A percentile compares a stretch with the other conserved stretches of the same genome.
Evolutionary conservation across 2,329 filamentous ascomycete species (phyloP).

Genomic region (Nothopassalora personata): DNA sequence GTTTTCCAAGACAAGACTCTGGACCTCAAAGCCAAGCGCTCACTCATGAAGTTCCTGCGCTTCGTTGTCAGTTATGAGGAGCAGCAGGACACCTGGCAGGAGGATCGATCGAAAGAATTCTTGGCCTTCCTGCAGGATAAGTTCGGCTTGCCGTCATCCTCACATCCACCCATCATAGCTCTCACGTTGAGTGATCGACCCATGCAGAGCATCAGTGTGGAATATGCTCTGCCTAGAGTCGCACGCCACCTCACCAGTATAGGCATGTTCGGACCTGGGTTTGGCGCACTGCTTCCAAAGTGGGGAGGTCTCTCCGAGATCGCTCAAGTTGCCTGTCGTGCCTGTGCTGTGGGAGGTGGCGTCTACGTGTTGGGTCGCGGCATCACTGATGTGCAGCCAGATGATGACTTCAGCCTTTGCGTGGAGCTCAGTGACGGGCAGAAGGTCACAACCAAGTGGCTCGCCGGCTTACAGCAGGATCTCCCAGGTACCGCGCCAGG

Average conservation of each 20-base stretch:
- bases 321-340: slow-evolving; percentile 83
- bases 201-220: slow-evolving; percentile 52
- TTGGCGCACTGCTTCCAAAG: slow-evolving; percentile 84
- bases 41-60: slow-evolving; percentile 88
- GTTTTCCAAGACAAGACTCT: slow-evolving; percentile 76
- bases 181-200: slow-evolving; percentile 67
- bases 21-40: slow-evolving; percentile 73
- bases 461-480: slow-evolving; percentile 27
- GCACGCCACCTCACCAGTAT: slow-evolving; percentile 78
- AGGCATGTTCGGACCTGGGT: slow-evolving; percentile 80
- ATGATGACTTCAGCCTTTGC: slow-evolving; percentile 13
- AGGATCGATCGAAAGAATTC: slow-evolving; percentile 52
- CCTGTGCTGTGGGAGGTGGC: slow-evolving; percentile 82
- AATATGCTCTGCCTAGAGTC: slow-evolving; percentile 67
- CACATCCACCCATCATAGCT: slow-evolving; percentile 62
- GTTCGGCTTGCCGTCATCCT: slow-evolving; percentile 54
- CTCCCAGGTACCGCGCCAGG: slow-evolving; percentile 12
- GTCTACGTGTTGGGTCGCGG: slow-evolving; percentile 80
- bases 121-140: slow-evolving; percentile 52
- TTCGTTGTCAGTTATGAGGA: slow-evolving; percentile 71
- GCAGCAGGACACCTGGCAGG: slow-evolving; percentile 55
- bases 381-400: slow-evolving; percentile 40
- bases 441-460: slow-evolving; percentile 26
- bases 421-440: slow-evolving; percentile 29
- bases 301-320: slow-evolving; percentile 89